These are phyloP conservation scores for Kluyveromyces siamensis DNA, from an alignment of 805 yeast species.

Conservation along the genomic window DNA sequence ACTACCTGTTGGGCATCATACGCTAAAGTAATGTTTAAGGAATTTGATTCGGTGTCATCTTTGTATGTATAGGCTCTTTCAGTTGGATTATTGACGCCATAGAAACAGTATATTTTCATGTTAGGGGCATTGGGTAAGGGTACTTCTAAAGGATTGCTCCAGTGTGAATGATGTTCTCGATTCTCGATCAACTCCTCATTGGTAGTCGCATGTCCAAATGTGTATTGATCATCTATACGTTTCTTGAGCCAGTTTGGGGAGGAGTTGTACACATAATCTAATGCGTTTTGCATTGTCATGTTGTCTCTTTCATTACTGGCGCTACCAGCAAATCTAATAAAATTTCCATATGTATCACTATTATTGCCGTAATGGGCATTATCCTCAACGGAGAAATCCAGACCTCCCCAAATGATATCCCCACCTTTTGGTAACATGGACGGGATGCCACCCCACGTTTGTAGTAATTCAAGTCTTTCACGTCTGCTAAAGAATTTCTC, in stretches of 20 bases:
- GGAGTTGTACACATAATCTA: slow-evolving; percentile 52
- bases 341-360: slow-evolving; percentile 55
- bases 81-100: slow-evolving; percentile 95
- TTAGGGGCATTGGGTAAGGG: slow-evolving; percentile 91
- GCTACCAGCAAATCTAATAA: slow-evolving; percentile 44
- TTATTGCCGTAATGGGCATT: slow-evolving; percentile 12
- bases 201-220: slow-evolving; percentile 65
- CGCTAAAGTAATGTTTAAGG: slow-evolving; percentile 66
- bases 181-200: slow-evolving; percentile 51
- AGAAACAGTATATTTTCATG: slow-evolving; percentile 78
- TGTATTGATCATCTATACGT: slow-evolving; percentile 61
- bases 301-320: slow-evolving; percentile 39
- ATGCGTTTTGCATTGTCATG: slow-evolving; percentile 56
- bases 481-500: slow-evolving; percentile 87
- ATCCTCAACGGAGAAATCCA: slow-evolving; percentile 66
- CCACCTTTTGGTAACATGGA: slow-evolving; percentile 98
- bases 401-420: slow-evolving; percentile 76
- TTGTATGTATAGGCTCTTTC: slow-evolving; percentile 86
- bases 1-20: slow-evolving; percentile 57
- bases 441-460: slow-evolving; percentile 74
- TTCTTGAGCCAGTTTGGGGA: slow-evolving; percentile 72
- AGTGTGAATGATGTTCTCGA: slow-evolving; percentile 63
- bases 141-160: slow-evolving; percentile 94
- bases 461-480: slow-evolving; percentile 78
- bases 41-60: slow-evolving; percentile 50